Evolutionary conservation across 2,329 filamentous ascomycete species (phyloP), one percentile per base, ranked within the genome.

Genomic region (Neonectria neomacrospora): DNA sequence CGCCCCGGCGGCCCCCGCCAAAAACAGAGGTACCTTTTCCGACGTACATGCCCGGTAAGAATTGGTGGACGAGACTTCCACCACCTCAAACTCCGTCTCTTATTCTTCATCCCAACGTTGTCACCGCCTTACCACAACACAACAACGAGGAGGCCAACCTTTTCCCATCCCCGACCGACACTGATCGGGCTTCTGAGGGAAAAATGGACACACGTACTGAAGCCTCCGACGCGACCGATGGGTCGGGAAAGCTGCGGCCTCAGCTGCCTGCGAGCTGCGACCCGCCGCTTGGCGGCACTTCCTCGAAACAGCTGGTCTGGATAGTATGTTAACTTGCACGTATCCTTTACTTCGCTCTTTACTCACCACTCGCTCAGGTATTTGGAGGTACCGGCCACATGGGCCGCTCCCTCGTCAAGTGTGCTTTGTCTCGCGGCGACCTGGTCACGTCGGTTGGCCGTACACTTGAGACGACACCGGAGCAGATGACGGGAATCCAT

Each of bases 351-450:
- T 37, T 22, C n/a, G 26, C 37, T 53, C n/a, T 50, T 48, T 32
- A 16, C 54, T 63, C 47, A 64, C 23, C 26, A 22, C n/a, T 11
- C 18, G 8, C 14, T 42, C 64, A 94, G 93, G 84, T 98, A 58
- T 99, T 97, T 79, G 96, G 96, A 52, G 94, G 93, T 52, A 97
- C 94, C n/a, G 96, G 96, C 59, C 96, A 99, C 74, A 97, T 98
- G 85, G 96, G 96, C 63, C 90, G 93, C 55, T 96, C 92, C 8
- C 87, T 98, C 20, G 92, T 95, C 63, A 95, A 96, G 73, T 89
- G 87, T 58, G 93, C 92, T 16, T 85, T 98, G 22, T 84, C 88
- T 16, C 91, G 93, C 71, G 91, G 91, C 70, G 96, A 99, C 76
- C 85, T 90, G 54, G 95, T 97, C 61, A 90, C 90, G 3, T 93